A percentile compares a stretch with the other conserved stretches of the same genome.
Evolutionary conservation across 2,329 filamentous ascomycete genomes (phyloP).

Genomic region (Penicillium sp.): DNA sequence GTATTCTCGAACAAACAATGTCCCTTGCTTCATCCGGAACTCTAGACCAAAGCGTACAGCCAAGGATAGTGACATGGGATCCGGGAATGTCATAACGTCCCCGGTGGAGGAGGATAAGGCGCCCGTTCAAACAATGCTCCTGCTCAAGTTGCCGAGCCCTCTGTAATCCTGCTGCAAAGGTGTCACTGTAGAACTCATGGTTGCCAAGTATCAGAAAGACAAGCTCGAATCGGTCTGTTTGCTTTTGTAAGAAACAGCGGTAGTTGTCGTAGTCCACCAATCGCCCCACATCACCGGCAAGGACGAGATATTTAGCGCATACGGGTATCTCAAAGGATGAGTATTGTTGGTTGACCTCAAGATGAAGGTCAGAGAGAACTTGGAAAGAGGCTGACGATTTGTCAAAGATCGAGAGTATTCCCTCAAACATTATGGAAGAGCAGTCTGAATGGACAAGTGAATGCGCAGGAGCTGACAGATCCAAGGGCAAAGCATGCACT

Average conservation of each 20-base stretch:
- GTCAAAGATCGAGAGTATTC: too few relatives aligned
- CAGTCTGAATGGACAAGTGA: too few relatives aligned
- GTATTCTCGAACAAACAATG: too few relatives aligned
- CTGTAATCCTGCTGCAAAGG: slow-evolving; percentile 16
- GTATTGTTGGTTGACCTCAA: slow-evolving; percentile 25
- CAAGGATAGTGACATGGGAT: slow-evolving; percentile 44
- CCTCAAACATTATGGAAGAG: too few relatives aligned
- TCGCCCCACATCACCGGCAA: slow-evolving; percentile 21
- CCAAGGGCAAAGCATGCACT: too few relatives aligned
- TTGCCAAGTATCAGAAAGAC: slow-evolving; percentile 25
- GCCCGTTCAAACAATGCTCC: slow-evolving; percentile 21
- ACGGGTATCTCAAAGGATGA: slow-evolving; percentile 14
- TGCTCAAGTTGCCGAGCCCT: slow-evolving; percentile 22
- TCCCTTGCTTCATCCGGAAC: too few relatives aligned
- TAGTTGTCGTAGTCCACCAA: slow-evolving; percentile 22
- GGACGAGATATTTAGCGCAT: slow-evolving; percentile 17
- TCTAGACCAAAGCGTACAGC: slow-evolving; percentile 49
- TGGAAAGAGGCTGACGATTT: too few relatives aligned
- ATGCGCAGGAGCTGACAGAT: too few relatives aligned
- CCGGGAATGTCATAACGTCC: slow-evolving; percentile 20
- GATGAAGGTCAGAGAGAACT: slow-evolving; percentile 25
- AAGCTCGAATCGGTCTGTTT: slow-evolving; percentile 13
- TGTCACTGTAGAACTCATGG: slow-evolving; percentile 24
- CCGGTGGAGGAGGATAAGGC: slow-evolving; percentile 23
- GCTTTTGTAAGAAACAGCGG: slow-evolving; percentile 19